phyloP scores from a whole-genome alignment of 208 protist genomes.

The Polymyxa betae region DNA sequence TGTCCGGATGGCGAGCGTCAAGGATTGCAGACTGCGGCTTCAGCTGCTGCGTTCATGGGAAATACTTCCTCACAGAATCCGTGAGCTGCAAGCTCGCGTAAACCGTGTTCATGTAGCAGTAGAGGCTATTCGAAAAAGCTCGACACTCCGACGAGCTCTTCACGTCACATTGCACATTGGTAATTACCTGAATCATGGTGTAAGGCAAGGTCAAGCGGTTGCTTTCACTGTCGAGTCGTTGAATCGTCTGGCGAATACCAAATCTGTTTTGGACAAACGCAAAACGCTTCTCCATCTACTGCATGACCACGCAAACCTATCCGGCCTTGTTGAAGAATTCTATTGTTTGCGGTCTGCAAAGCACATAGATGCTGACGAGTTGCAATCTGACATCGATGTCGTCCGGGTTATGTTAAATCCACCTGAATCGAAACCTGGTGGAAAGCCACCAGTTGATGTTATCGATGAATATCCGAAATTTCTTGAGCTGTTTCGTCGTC shows the following conservation, averaged over 20 bases:
- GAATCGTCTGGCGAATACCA: neutral
- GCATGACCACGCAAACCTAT: constrained; percentile 27
- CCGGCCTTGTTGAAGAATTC: neutral
- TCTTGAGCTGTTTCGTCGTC: neutral
- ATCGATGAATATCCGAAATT: neutral
- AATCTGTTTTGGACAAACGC: constrained; percentile 12
- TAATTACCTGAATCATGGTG: constrained; percentile 41
- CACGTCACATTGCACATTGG: constrained; percentile 13
- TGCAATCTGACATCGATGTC: constrained; percentile 22
- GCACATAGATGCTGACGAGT: constrained; percentile 9
- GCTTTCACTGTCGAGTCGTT: constrained; percentile 12
- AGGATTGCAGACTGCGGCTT: neutral
- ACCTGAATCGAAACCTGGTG: neutral
- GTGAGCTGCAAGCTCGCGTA: neutral
- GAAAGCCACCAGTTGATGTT: neutral
- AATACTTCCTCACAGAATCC: constrained; percentile 18
- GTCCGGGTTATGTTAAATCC: neutral
- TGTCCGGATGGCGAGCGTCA: neutral
- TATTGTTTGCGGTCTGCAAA: constrained; percentile 1
- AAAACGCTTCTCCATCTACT: constrained; percentile 14
- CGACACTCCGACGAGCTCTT: constrained; percentile 1
- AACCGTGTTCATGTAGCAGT: neutral
- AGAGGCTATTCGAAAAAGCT: neutral
- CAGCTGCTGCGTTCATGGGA: constrained; percentile 5
- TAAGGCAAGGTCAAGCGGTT: neutral